Conservation (phyloP, 345 rosid species). For the Populus pruinosa region DNA sequence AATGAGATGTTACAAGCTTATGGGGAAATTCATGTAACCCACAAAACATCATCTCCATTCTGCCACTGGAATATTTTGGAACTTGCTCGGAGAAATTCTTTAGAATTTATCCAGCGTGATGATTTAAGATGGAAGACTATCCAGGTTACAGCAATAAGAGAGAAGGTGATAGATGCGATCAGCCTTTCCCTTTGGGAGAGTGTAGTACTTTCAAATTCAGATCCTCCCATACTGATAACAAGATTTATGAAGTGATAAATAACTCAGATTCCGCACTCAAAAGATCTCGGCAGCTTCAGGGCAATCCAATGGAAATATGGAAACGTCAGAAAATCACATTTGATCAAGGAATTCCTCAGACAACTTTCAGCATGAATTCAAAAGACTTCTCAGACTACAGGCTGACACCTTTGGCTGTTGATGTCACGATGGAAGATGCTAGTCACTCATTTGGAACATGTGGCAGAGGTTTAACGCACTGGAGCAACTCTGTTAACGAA, state of each 20-base stretch:
- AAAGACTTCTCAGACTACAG: neutral
- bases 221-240: conserved; percentile 18
- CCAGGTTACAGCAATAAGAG: conserved; percentile 52
- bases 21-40: conserved; percentile 59
- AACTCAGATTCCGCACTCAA: neutral
- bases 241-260: neutral
- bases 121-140: conserved; percentile 34
- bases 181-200: conserved; percentile 43
- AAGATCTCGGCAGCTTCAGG: neutral
- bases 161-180: conserved; percentile 42
- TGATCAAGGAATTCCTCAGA: neutral
- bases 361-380: neutral
- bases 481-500: no score
- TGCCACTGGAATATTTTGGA: conserved; percentile 49
- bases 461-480: no score
- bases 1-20: conserved; percentile 33
- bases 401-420: neutral
- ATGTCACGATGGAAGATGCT: neutral
- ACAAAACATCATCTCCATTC: conserved; percentile 49
- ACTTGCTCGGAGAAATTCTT: conserved; percentile 40
- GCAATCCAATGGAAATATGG: neutral
- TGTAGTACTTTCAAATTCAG: conserved; percentile 52
- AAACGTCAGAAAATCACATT: neutral
- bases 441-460: neutral
- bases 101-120: conserved; percentile 20